A percentile compares a stretch with the other conserved stretches of the same genome.
phyloP scores from a whole-genome alignment of 495 filamentous ascomycete species.

The Podospora bellae-mahoneyi region DNA sequence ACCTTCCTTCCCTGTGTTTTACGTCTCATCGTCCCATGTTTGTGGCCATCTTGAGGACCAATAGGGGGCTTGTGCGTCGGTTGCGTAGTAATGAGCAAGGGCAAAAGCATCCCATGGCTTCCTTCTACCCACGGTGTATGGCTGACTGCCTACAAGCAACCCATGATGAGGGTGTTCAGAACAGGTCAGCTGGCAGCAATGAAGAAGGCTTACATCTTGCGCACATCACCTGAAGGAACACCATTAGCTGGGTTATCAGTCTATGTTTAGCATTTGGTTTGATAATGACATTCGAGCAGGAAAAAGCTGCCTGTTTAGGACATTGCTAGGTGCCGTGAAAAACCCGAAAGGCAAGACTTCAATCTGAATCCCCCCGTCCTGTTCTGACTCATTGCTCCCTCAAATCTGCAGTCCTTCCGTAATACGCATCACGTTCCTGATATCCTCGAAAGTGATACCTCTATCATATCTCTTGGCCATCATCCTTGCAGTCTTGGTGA shows the following conservation, averaged over 20 bases:
- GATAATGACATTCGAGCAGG: no score
- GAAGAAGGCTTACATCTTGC: neutral
- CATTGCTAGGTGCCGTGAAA: no score
- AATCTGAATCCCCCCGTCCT: neutral
- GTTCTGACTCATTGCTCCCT: neutral
- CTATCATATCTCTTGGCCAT: conserved; percentile 22
- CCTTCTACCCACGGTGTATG: neutral
- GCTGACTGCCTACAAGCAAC: neutral
- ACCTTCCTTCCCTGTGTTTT: neutral
- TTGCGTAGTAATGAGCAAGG: neutral
- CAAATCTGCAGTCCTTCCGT: conserved; percentile 21
- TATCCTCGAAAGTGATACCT: conserved; percentile 17
- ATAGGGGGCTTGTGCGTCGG: neutral
- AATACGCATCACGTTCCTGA: conserved; percentile 23
- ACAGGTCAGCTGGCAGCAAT: neutral
- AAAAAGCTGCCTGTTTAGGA: no score
- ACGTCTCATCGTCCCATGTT: neutral
- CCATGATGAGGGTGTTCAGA: neutral
- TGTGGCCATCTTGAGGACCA: neutral
- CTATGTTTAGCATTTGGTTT: no score
- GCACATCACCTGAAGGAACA: neutral
- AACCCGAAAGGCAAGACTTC: neutral
- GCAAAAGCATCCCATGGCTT: neutral
- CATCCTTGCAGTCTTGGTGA: conserved; percentile 30
- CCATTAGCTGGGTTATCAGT: no score